Percentiles rank a stretch among this genome's conserved stretches.
Evolutionary conservation across 2,329 filamentous ascomycete species (phyloP).

Genomic region (Fusarium buharicum): DNA sequence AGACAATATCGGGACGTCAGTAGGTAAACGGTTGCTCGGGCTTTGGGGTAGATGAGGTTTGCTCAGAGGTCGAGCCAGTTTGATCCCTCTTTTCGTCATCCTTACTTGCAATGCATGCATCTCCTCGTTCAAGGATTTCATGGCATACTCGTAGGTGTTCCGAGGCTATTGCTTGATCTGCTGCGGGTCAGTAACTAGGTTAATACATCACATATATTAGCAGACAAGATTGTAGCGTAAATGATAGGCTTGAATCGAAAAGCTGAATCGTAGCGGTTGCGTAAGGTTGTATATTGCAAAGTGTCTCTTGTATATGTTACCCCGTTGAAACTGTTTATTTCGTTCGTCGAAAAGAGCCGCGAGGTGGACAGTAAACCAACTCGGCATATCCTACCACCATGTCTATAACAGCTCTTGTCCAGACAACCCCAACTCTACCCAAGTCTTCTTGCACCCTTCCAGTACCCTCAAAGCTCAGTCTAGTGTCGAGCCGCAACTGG

Average conservation of each 20-base stretch:
- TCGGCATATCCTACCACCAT: background rate
- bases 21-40: constrained; percentile 59
- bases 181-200: too few species aligned
- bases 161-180: too few species aligned
- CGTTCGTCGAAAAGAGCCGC: background rate
- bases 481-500: background rate
- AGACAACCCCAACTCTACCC: background rate
- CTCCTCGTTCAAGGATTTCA: too few species aligned
- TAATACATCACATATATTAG: too few species aligned
- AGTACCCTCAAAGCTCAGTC: background rate
- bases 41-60: constrained; percentile 54
- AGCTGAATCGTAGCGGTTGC: background rate
- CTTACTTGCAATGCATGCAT: constrained; percentile 39
- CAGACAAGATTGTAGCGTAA: background rate
- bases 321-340: too few species aligned
- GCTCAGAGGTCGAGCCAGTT: constrained; percentile 25
- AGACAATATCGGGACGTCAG: constrained; percentile 54
- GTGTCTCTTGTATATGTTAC: background rate
- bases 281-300: constrained; percentile 3
- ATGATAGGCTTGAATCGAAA: background rate
- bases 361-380: background rate
- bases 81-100: background rate
- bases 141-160: too few species aligned
- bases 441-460: background rate
- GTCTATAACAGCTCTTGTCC: background rate